These are phyloP conservation scores for Neospora caninum DNA, from an alignment of 169 alveolate species.

Conservation along the genomic window DNA sequence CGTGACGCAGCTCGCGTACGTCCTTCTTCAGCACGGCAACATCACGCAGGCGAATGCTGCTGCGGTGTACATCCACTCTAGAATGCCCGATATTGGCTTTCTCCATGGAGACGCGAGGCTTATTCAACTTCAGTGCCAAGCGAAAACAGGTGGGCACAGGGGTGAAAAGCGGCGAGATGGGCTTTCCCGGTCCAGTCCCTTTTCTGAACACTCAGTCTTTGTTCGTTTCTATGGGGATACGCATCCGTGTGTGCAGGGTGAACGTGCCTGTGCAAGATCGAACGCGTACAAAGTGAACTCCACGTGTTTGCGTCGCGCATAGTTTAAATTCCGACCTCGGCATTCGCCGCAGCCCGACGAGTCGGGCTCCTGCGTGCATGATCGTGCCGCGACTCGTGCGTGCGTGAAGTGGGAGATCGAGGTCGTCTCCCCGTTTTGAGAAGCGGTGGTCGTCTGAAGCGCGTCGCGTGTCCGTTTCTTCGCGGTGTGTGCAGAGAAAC, in stretches of 20 bases:
- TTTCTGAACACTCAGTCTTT: neutral
- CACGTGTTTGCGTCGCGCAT: too few relatives aligned
- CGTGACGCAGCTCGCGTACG: constrained; percentile 62
- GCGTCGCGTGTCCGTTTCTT: too few relatives aligned
- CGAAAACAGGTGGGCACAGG: constrained; percentile 43
- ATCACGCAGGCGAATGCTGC: constrained; percentile 41
- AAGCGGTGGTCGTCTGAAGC: too few relatives aligned
- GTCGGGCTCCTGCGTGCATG: too few relatives aligned
- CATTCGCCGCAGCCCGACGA: too few relatives aligned
- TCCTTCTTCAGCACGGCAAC: constrained; percentile 66
- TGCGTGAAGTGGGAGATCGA: too few relatives aligned
- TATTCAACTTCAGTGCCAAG: constrained; percentile 56
- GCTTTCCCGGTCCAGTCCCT: neutral
- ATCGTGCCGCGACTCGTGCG: too few relatives aligned
- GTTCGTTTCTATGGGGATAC: neutral
- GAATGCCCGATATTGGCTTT: constrained; percentile 49
- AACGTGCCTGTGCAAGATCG: neutral
- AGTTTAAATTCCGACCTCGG: too few relatives aligned
- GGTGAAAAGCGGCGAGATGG: neutral
- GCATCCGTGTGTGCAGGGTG: neutral
- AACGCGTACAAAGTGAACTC: too few relatives aligned
- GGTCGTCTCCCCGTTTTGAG: too few relatives aligned
- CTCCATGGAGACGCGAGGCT: constrained; percentile 64
- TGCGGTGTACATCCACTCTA: constrained; percentile 49
- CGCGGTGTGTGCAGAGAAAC: neutral